Percentiles rank a stretch among this genome's conserved stretches.
These are phyloP conservation scores for Dothidotthia symphoricarpi DNA, from an alignment of 2,329 filamentous ascomycete species.

Conservation along the genomic window DNA sequence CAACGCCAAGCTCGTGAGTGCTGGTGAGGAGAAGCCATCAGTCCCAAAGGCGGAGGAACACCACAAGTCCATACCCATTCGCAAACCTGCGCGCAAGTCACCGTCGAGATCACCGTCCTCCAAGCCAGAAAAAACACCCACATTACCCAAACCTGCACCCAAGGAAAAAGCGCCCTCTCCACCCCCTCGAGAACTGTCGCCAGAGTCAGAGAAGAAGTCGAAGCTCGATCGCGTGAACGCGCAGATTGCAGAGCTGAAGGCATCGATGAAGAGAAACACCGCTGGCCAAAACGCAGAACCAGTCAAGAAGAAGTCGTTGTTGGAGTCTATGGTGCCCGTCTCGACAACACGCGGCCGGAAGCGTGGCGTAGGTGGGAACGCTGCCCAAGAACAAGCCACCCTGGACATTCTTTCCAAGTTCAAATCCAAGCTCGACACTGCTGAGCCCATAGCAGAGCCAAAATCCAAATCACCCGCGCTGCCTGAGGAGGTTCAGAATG, in stretches of 20 bases:
- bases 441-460: conserved; percentile 37
- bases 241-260: conserved; percentile 76
- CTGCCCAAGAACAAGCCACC: conserved; percentile 50
- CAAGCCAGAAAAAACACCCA: conserved; percentile 12
- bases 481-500: conserved; percentile 19
- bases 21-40: conserved; percentile 41
- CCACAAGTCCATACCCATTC: conserved; percentile 33
- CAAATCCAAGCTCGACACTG: conserved; percentile 65
- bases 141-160: conserved; percentile 12
- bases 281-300: conserved; percentile 32
- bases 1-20: conserved; percentile 68
- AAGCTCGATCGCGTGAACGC: conserved; percentile 70
- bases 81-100: conserved; percentile 27
- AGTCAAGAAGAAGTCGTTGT: conserved; percentile 56
- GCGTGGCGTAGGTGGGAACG: conserved; percentile 59
- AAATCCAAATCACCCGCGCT: conserved; percentile 31
- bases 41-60: conserved; percentile 34
- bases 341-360: conserved; percentile 71
- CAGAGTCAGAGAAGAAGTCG: conserved; percentile 39
- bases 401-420: conserved; percentile 76
- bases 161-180: conserved; percentile 21
- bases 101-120: conserved; percentile 28
- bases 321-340: conserved; percentile 73
- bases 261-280: conserved; percentile 70
- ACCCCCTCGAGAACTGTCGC: conserved; percentile 40